Base-by-base conservation (phyloP, 1,284 basidiomycete species). In the Heterobasidion parviporum region DNA sequence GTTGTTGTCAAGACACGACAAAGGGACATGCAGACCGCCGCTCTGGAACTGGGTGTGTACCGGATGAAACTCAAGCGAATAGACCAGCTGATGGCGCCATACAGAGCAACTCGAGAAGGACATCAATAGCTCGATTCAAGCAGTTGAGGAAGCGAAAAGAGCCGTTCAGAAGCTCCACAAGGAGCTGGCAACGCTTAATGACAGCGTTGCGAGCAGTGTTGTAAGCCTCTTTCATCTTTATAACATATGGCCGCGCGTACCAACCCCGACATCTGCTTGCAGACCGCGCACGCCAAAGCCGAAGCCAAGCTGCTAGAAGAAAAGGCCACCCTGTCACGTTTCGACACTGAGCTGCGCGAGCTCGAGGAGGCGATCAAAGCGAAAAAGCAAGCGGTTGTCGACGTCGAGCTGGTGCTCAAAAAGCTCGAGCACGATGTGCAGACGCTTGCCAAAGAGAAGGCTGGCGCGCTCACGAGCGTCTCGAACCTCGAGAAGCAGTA, bases 101-200 rank as follows among this genome's bases (percentile, higher is more conserved):
- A 47, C 59, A 88, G 94, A 97, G 62, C 93, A 97, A 83, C 76
- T 90, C 47, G 85, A 89, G 63, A 77, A 75, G 48, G 97, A 99
- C 64, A 83, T 97, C 48, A 75, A 80, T 50, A 67, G 75, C 0
- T 82, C 84, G 12, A 76, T 81, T 49, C 72, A 70, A 8, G 79
- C 82, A 16, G 72, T 93, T 10, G 74, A 74, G 51, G 85, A 91
- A 57, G 85, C 87, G 0, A 72, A 78, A 35, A 68, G 72, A 0
- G 81, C 80, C 26, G 75, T 89, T 44, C 75, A 73, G 47, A 84
- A 80, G 61, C 75, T 89, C 33, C 76, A 78, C 51, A 75, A 80
- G 54, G 87, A 94, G 43, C 75, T 94, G 10, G 73, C 70, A n/a
- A 79, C 78, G 54, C 75, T 92, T 51, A 67, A 77, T 32, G 70